phyloP scores from a whole-genome alignment of 148 eudicot genomes.

The Suaeda aralocaspica region DNA sequence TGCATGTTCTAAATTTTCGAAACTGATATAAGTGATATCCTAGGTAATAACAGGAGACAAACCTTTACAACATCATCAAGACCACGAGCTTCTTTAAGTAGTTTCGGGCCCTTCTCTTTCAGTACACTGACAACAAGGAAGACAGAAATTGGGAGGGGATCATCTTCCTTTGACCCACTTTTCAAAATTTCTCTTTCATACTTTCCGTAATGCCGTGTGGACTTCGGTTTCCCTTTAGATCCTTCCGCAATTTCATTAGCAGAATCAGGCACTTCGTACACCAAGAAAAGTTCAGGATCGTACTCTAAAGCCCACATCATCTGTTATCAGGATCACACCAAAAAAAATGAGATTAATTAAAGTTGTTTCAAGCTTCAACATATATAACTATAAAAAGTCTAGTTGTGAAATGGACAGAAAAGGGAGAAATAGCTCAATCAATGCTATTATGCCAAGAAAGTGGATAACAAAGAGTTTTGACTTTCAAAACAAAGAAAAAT shows the following conservation, averaged over 20 bases:
- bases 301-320: slow-evolving; percentile 99
- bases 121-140: slow-evolving; percentile 93
- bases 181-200: slow-evolving; percentile 80
- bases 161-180: slow-evolving; percentile 51
- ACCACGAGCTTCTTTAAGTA: slow-evolving; percentile 88
- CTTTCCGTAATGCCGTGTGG: slow-evolving; percentile 78
- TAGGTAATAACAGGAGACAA: slow-evolving; percentile 5
- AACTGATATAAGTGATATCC: too few relatives aligned
- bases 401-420: background rate
- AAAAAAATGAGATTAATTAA: slow-evolving; percentile 5
- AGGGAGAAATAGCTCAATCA: background rate
- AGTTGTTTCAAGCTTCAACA: slow-evolving; percentile 1
- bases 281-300: slow-evolving; percentile 68
- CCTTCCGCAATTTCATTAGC: slow-evolving; percentile 41
- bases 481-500: background rate
- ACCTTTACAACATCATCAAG: slow-evolving; percentile 98
- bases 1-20: background rate
- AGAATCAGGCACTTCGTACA: slow-evolving; percentile 64
- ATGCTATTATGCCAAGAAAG: background rate
- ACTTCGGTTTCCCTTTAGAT: slow-evolving; percentile 68
- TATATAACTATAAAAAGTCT: background rate
- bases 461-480: background rate
- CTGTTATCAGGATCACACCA: slow-evolving; percentile 35
- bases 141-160: slow-evolving; percentile 82
- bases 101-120: slow-evolving; percentile 73